Evolutionary conservation across 148 eudicot genomes (phyloP), one percentile per base, ranked within the genome.

Genomic region (Pharnaceum exiguum): DNA sequence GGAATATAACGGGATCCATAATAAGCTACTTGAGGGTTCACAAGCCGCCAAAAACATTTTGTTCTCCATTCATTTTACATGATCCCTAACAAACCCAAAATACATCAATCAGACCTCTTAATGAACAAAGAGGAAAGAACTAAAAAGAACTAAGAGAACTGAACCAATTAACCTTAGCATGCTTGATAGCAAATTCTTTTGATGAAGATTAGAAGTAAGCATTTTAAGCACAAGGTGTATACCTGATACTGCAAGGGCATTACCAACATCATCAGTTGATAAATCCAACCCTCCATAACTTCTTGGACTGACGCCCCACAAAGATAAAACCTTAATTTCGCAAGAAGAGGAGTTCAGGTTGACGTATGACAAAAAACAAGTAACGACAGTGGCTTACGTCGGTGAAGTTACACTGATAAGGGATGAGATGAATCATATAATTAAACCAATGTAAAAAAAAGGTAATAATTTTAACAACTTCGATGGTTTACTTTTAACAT

Each of bases 181-280:
- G 4, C 0, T 9, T 49, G 6, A 49, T 13, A 49, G 54, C 49
- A 19, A 9, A 8, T 36, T 16, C 5, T 22, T 46, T 24, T 37
- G 17, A 11, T 16, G 8, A 35, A 22, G 50, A 21, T 63, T 26
- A 15, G 33, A 27, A 40, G 12, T 13, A 42, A 29, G 21, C 16
- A 10, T 18, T n/a, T n/a, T n/a, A n/a, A n/a, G n/a, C n/a, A 11
- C 32, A 52, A 63, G 21, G 42, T 32, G 38, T 30, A 54, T 72
- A 80, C 90, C 90, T 75, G 90, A 58, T 40, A 78, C 72, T 5
- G 86, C 68, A 68, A 84, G 90, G 63, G 80, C 86, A 73, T 70
- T 66, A 60, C 90, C 90, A 47, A 81, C 83, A 76, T 73, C 77
- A 38, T 66, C 74, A 30, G 83, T 67, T 35, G 78, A 63, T 45